Percentiles rank a stretch among this genome's conserved stretches.
These are phyloP conservation scores for Picocystis sp. DNA, from an alignment of 163 green algal species.

Conservation along the genomic window DNA sequence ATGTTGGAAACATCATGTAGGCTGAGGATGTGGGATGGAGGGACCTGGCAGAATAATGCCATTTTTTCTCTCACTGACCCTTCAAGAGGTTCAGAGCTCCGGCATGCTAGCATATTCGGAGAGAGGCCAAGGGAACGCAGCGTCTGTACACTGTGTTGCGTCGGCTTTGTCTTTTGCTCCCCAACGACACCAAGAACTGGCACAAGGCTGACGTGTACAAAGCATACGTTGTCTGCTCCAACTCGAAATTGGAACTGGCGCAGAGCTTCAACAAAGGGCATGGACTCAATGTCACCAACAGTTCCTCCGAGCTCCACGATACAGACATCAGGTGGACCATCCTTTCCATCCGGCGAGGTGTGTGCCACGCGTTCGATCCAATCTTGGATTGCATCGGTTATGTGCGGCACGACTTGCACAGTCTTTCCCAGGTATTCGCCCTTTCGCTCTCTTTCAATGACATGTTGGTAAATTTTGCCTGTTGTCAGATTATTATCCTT, in stretches of 20 bases:
- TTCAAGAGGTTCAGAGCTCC: slow-evolving; percentile 56
- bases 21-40: slow-evolving; percentile 63
- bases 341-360: slow-evolving; percentile 71
- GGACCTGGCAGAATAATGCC: slow-evolving; percentile 78
- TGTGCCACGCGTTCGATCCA: slow-evolving; percentile 95
- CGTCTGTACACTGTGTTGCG: slow-evolving; percentile 79
- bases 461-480: slow-evolving; percentile 89
- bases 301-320: slow-evolving; percentile 97
- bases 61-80: slow-evolving; percentile 74
- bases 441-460: slow-evolving; percentile 85
- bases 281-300: slow-evolving; percentile 96
- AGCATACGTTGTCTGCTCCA: slow-evolving; percentile 54
- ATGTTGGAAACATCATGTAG: slow-evolving; percentile 98
- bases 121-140: slow-evolving; percentile 81
- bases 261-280: slow-evolving; percentile 93
- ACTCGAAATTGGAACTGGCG: slow-evolving; percentile 88
- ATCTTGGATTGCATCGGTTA: slow-evolving; percentile 94
- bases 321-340: slow-evolving; percentile 75
- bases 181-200: slow-evolving; percentile 92
- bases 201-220: slow-evolving; percentile 89
- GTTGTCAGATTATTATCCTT: slow-evolving; percentile 98
- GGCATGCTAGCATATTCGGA: slow-evolving; percentile 78
- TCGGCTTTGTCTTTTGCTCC: slow-evolving; percentile 99
- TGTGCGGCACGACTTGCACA: slow-evolving; percentile 87
- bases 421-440: slow-evolving; percentile 99